Percentiles rank a stretch among this genome's conserved stretches.
Conservation (phyloP, 441 rosid genomes). For the Erodium trifolium region DNA sequence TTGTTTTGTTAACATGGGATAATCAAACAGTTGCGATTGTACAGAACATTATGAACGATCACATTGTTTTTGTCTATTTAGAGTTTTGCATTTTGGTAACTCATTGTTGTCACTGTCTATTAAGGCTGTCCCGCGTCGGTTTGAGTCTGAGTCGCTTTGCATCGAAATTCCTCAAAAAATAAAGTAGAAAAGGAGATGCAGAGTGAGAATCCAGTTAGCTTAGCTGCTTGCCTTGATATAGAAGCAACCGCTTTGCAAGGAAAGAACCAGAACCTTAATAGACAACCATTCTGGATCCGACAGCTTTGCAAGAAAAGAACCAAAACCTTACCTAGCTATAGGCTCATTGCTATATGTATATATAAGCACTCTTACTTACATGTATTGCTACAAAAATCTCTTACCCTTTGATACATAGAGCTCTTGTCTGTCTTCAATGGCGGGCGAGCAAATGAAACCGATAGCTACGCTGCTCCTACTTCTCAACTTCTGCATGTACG, state of each 20-base stretch:
- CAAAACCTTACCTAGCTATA: too few relatives aligned
- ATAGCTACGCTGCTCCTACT: slow-evolving; percentile 57
- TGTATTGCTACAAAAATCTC: too few relatives aligned
- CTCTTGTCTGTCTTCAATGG: slow-evolving; percentile 28
- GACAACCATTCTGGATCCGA: background rate
- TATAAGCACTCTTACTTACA: too few relatives aligned
- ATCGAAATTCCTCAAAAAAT: too few relatives aligned
- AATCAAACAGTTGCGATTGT: background rate
- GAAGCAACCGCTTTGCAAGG: background rate
- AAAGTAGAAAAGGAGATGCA: too few relatives aligned
- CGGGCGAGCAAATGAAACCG: slow-evolving; percentile 38
- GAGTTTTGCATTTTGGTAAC: background rate
- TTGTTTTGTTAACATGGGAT: background rate
- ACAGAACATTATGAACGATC: background rate
- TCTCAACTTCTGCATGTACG: slow-evolving; percentile 77
- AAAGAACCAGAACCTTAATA: background rate
- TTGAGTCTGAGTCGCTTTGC: too few relatives aligned
- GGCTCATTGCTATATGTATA: too few relatives aligned
- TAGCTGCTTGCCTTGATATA: too few relatives aligned
- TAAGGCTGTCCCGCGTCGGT: too few relatives aligned
- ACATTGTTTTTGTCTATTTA: too few relatives aligned
- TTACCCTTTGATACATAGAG: too few relatives aligned
- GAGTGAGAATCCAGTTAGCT: too few relatives aligned
- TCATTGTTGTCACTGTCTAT: background rate
- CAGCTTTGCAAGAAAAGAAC: background rate